phyloP scores from a whole-genome alignment of 345 rosid species.

The Populus pruinosa region DNA sequence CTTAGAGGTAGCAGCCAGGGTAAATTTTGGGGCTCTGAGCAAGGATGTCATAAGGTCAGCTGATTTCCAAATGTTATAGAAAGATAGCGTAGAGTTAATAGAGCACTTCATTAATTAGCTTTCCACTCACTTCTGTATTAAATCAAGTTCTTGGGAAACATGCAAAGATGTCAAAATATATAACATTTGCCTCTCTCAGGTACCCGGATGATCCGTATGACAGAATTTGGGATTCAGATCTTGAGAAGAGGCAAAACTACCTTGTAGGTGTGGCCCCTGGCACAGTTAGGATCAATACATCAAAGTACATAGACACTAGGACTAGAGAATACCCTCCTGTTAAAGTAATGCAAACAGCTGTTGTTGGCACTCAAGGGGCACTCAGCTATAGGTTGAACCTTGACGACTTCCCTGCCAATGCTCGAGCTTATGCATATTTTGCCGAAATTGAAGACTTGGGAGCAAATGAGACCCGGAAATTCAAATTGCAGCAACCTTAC shows the following conservation, averaged over 20 bases:
- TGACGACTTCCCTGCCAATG: constrained; percentile 91
- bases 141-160: not conserved
- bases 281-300: constrained; percentile 66
- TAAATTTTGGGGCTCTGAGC: constrained; percentile 79
- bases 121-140: not conserved
- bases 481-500: constrained; percentile 60
- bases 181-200: constrained; percentile 39
- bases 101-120: not conserved
- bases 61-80: not conserved
- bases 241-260: constrained; percentile 69
- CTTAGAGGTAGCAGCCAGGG: constrained; percentile 86
- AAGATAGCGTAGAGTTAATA: not conserved
- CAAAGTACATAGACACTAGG: constrained; percentile 44
- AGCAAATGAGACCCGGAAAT: constrained; percentile 70
- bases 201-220: constrained; percentile 99
- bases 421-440: constrained; percentile 87
- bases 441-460: constrained; percentile 86
- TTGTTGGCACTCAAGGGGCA: constrained; percentile 69
- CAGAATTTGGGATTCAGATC: constrained; percentile 97
- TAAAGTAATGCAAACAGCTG: constrained; percentile 96
- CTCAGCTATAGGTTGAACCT: constrained; percentile 84
- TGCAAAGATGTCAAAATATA: not conserved
- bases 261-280: constrained; percentile 87
- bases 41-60: constrained; percentile 64
- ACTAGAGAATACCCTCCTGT: constrained; percentile 97